Conservation (phyloP, 2,329 filamentous ascomycete species). For the Colletotrichum sp. region DNA sequence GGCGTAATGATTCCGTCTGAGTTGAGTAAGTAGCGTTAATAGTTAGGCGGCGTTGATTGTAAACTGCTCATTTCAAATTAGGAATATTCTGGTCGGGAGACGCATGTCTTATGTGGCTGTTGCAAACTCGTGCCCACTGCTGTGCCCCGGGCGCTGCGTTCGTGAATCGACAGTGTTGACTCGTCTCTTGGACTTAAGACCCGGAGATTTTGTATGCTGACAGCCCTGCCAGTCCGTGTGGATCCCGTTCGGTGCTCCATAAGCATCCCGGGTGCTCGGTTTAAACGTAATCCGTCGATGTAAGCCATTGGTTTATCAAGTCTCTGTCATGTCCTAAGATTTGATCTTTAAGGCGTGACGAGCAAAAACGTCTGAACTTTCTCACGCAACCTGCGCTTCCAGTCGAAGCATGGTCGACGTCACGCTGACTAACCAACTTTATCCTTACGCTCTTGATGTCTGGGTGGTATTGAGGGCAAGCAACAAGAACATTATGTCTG, state of each 20-base stretch:
- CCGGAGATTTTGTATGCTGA: background rate
- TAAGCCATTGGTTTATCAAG: too few relatives aligned
- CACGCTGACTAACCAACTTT: background rate
- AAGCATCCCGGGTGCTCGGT: background rate
- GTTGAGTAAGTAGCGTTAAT: background rate
- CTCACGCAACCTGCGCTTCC: background rate
- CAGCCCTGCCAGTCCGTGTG: background rate
- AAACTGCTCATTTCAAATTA: background rate
- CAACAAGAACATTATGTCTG: rapidly evolving
- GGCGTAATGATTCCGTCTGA: too few relatives aligned
- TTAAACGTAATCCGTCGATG: background rate
- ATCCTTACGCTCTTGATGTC: background rate
- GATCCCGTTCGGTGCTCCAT: background rate
- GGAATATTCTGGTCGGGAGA: background rate
- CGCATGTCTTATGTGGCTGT: background rate
- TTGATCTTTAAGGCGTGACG: too few relatives aligned
- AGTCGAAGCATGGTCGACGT: background rate
- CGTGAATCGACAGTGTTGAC: background rate
- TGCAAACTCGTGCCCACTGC: background rate
- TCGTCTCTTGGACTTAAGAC: background rate
- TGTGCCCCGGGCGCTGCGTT: background rate
- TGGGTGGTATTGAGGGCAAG: background rate
- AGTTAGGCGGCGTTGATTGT: background rate
- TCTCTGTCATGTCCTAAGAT: too few relatives aligned
- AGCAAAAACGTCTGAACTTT: background rate